These are phyloP conservation scores for Eutrema heterophyllum DNA, from an alignment of 345 rosid genomes.

Conservation along the genomic window DNA sequence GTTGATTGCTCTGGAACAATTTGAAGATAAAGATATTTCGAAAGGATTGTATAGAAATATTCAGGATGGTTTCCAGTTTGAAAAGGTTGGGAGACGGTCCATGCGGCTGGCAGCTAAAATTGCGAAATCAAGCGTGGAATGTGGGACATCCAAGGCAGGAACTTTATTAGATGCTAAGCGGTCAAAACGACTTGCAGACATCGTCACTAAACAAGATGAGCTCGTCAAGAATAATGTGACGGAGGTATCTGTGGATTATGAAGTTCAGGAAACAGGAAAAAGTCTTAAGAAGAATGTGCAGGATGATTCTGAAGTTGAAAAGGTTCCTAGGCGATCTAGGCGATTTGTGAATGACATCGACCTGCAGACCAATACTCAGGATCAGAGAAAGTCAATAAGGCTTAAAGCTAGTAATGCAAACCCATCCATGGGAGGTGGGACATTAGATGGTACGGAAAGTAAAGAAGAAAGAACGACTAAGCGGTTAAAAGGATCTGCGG, in stretches of 20 bases:
- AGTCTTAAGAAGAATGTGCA: background rate
- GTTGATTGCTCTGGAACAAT: background rate
- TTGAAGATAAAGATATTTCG: background rate
- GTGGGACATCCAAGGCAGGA: background rate
- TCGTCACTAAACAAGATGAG: background rate
- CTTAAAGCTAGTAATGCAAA: background rate
- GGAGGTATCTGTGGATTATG: background rate
- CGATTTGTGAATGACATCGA: background rate
- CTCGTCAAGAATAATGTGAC: background rate
- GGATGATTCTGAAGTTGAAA: background rate
- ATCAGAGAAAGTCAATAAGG: background rate
- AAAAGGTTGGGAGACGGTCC: background rate
- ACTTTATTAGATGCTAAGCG: background rate
- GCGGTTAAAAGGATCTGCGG: background rate
- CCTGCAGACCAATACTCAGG: background rate
- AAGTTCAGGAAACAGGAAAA: background rate
- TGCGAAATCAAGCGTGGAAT: background rate
- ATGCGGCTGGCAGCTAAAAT: background rate
- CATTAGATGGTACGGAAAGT: background rate
- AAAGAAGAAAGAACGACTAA: background rate
- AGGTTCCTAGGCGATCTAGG: background rate
- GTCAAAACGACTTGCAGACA: constrained; percentile 1
- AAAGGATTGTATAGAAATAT: background rate
- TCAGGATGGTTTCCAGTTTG: background rate
- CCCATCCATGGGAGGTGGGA: background rate